These are phyloP conservation scores for Fusarium transvaalense DNA, from an alignment of 2,329 filamentous ascomycete genomes.

Conservation along the genomic window DNA sequence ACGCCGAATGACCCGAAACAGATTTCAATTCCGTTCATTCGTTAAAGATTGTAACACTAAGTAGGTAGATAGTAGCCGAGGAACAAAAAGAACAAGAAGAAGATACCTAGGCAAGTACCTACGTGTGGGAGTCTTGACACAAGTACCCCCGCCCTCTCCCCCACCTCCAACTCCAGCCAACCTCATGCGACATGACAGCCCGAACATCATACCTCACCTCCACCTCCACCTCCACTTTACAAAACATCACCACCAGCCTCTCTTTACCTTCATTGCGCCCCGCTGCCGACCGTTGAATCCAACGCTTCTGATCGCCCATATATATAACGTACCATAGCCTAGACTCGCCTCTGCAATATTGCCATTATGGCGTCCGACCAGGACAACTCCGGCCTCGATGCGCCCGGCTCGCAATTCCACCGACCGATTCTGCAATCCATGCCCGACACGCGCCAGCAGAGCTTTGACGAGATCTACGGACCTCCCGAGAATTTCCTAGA, in stretches of 20 bases:
- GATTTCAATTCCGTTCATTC: conserved; percentile 7
- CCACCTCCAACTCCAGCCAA: conserved; percentile 20
- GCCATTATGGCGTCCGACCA: conserved; percentile 59
- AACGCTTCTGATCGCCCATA: neutral
- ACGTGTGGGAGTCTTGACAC: neutral
- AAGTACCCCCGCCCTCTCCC: conserved; percentile 31
- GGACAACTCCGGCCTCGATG: conserved; percentile 50
- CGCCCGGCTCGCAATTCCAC: conserved; percentile 55
- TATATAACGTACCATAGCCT: neutral
- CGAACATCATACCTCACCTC: conserved; percentile 14
- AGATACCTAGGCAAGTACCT: neutral
- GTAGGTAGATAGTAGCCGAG: neutral
- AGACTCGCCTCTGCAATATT: conserved; percentile 41
- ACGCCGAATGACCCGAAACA: conserved; percentile 23
- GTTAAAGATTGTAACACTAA: conserved; percentile 6
- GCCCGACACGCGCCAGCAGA: conserved; percentile 85
- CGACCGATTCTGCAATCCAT: conserved; percentile 73
- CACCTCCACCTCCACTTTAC: conserved; percentile 13
- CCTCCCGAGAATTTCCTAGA: conserved; percentile 99
- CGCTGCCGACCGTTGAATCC: neutral
- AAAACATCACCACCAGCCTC: conserved; percentile 25
- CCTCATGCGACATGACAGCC: conserved; percentile 30
- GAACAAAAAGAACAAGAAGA: neutral
- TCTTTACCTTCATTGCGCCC: neutral
- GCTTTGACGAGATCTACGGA: conserved; percentile 98